Evolutionary conservation across 371 early-diverging fungal species (phyloP), one percentile per base, ranked within the genome.

Genomic region (Spiromyces aspiralis): DNA sequence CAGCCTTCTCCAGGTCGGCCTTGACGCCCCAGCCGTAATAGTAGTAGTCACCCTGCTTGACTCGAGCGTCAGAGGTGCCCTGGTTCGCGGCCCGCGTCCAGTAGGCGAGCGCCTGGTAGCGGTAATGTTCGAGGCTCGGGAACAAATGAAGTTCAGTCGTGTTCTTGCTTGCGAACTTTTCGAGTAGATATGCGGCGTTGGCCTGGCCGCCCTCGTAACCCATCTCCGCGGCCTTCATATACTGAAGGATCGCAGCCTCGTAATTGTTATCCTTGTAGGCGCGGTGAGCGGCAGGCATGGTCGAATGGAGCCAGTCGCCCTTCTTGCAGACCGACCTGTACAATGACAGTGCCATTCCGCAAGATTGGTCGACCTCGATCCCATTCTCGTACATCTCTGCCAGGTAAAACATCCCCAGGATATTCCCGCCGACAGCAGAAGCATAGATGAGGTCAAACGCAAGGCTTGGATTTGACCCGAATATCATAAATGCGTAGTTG

Each of bases 21-120:
- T 58, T 61, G 1, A 79, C 75, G 22, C 96, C 95, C 43, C 80
- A 76, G 0, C 98, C 98, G 45, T 85, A 72, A 52, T 73, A 94
- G 54, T 88, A 87, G 64, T 91, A 88, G 61, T 95, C 97, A 1
- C 95, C 95, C 70, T 87, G 81, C 61, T 90, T 90, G 25, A 92
- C 80, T 1, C 92, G 74, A 19, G 91, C 81, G 54, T 93, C 90
- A 0, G 81, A 75, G 61, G 88, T 86, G 51, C 83, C 84, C 59
- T 90, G 92, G 59, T 91, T 93, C n/a, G 95, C 92, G 0, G 95
- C 87, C 12, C 97, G 79, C 27, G 87, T 85, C 92, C 93, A 96
- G 57, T 87, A 81, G 19, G 78, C 77, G 22, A 92, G 69, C 0
- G 94, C 90, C 27, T 79, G 66, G 41, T 64, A 64, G 54, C 67